Conservation (phyloP, 2,329 filamentous ascomycete genomes). For the Alternaria viburni region DNA sequence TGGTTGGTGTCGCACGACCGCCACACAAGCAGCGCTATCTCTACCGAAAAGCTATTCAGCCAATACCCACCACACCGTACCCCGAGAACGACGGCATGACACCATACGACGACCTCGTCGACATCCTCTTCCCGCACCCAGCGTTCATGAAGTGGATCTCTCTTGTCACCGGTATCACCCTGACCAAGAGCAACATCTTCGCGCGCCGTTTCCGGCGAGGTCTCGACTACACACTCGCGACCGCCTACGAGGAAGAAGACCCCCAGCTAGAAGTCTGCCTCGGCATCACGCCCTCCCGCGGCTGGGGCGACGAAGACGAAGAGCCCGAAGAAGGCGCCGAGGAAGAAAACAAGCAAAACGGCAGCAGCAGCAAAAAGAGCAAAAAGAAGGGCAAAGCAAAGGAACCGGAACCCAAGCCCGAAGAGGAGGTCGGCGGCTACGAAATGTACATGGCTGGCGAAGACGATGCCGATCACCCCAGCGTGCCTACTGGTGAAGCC, state of each 20-base stretch:
- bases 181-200: slow-evolving; percentile 78
- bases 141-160: slow-evolving; percentile 91
- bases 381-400: slow-evolving; percentile 39
- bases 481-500: slow-evolving; percentile 43
- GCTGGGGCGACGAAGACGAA: slow-evolving; percentile 78
- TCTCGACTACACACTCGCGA: slow-evolving; percentile 91
- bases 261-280: slow-evolving; percentile 87
- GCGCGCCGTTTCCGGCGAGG: slow-evolving; percentile 87
- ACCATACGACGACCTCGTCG: slow-evolving; percentile 75
- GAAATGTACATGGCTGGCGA: slow-evolving; percentile 93
- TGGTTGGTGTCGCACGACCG: slow-evolving; percentile 73
- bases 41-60: slow-evolving; percentile 69
- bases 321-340: slow-evolving; percentile 58
- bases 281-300: slow-evolving; percentile 80
- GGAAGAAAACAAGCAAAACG: slow-evolving; percentile 52
- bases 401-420: slow-evolving; percentile 33
- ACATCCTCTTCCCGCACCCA: slow-evolving; percentile 80
- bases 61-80: slow-evolving; percentile 42
- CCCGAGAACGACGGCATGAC: slow-evolving; percentile 42
- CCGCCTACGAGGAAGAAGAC: slow-evolving; percentile 74
- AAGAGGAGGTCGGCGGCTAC: slow-evolving; percentile 73
- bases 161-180: slow-evolving; percentile 75
- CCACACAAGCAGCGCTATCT: slow-evolving; percentile 96
- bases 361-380: slow-evolving; percentile 20
- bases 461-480: slow-evolving; percentile 60